Conservation (phyloP, 228 moss, liverwort and hornwort species). For the Sphagnum magellanicum region DNA sequence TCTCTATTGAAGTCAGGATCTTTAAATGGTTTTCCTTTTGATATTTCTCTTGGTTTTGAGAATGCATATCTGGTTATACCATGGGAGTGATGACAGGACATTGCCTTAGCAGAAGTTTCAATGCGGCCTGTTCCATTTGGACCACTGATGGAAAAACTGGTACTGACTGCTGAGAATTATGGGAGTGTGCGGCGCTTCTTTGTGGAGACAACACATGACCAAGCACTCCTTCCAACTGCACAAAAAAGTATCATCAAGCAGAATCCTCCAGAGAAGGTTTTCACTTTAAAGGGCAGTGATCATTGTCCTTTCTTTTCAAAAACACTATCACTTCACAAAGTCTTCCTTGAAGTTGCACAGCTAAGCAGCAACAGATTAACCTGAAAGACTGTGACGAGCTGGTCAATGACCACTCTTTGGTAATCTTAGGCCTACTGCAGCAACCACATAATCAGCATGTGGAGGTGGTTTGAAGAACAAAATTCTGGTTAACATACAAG, state of each 20-base stretch:
- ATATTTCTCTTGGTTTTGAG: no score
- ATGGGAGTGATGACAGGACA: slow-evolving; percentile 37
- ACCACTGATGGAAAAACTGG: slow-evolving; percentile 87
- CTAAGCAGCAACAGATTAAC: slow-evolving; percentile 3
- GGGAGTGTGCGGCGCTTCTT: slow-evolving; percentile 83
- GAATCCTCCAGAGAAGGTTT: slow-evolving; percentile 89
- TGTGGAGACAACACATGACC: slow-evolving; percentile 73
- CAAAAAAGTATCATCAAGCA: slow-evolving; percentile 64
- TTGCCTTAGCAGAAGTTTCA: slow-evolving; percentile 85
- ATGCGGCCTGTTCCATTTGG: slow-evolving; percentile 87
- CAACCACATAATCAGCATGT: no score
- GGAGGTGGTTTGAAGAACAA: no score
- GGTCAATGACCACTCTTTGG: no score
- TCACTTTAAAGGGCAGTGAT: slow-evolving; percentile 85
- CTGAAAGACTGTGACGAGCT: no score
- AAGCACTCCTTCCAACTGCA: slow-evolving; percentile 56
- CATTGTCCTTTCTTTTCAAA: slow-evolving; percentile 98
- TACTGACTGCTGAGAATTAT: slow-evolving; percentile 69
- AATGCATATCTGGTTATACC: no score
- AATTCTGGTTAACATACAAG: no score
- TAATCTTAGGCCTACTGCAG: no score
- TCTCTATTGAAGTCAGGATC: no score
- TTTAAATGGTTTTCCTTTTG: no score
- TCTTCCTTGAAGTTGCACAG: slow-evolving; percentile 76
- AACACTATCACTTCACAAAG: slow-evolving; percentile 84